Conservation (phyloP, 495 filamentous ascomycete species). For the Trichoderma parareesei region DNA sequence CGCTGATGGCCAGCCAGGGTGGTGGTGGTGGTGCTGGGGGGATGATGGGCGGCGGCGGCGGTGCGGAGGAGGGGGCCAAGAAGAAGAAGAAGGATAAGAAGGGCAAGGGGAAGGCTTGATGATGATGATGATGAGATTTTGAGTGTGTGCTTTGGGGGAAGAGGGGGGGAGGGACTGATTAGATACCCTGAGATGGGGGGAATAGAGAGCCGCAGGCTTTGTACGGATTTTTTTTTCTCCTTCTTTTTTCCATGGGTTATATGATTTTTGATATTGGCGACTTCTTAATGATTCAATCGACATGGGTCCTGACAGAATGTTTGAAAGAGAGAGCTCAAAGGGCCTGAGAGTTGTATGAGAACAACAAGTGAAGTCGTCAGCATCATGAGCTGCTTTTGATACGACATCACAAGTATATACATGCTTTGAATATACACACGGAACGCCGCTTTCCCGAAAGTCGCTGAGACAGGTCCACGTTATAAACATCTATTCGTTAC, state of each 20-base stretch:
- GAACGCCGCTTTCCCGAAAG: too few relatives aligned
- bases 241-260: background rate
- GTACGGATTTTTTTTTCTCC: background rate
- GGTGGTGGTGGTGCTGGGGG: constrained; percentile 27
- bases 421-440: too few relatives aligned
- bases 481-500: background rate
- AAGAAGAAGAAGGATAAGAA: constrained; percentile 44
- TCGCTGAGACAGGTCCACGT: too few relatives aligned
- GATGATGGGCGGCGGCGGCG: constrained; percentile 17
- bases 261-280: background rate
- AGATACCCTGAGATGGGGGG: background rate
- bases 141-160: too few relatives aligned
- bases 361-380: too few relatives aligned
- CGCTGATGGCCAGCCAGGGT: constrained; percentile 28
- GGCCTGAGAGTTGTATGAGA: too few relatives aligned
- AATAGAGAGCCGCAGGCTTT: background rate
- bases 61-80: constrained; percentile 19
- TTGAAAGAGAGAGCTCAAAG: too few relatives aligned
- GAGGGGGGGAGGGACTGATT: background rate
- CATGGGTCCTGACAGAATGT: too few relatives aligned
- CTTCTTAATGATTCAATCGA: background rate
- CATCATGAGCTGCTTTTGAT: too few relatives aligned
- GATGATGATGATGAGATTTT: background rate
- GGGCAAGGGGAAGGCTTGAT: constrained; percentile 29
- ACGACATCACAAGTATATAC: too few relatives aligned